Evolutionary conservation across 495 filamentous ascomycete genomes (phyloP).

Genomic region (Podospora comata): DNA sequence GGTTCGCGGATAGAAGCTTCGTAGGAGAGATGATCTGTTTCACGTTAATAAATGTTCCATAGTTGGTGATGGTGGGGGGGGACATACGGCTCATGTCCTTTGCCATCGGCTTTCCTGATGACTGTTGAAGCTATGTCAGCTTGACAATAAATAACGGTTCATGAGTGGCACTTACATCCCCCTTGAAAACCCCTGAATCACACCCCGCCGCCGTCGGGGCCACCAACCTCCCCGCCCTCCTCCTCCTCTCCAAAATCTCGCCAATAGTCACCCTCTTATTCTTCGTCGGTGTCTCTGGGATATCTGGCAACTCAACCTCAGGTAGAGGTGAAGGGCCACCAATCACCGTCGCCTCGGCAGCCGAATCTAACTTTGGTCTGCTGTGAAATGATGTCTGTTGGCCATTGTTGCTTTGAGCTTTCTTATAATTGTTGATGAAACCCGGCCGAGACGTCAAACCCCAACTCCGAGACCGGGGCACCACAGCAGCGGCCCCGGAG

Average conservation of each 20-base stretch:
- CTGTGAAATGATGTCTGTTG: background rate
- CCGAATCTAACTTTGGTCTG: background rate
- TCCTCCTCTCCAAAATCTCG: background rate
- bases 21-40: conserved; percentile 48
- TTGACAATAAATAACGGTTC: background rate
- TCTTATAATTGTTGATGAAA: background rate
- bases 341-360: background rate
- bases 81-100: background rate
- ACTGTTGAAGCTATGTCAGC: background rate
- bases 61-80: background rate
- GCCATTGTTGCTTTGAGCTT: background rate
- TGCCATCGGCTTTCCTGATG: background rate
- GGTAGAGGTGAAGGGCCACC: background rate
- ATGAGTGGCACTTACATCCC: background rate
- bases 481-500: background rate
- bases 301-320: background rate
- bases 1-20: conserved; percentile 56
- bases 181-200: background rate
- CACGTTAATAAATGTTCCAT: background rate
- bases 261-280: background rate
- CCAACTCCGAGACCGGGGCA: background rate
- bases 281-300: background rate
- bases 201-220: background rate
- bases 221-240: background rate
- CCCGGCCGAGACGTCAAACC: background rate